phyloP scores from a whole-genome alignment of 2,329 filamentous ascomycete genomes.

The Anisogramma anomala region DNA sequence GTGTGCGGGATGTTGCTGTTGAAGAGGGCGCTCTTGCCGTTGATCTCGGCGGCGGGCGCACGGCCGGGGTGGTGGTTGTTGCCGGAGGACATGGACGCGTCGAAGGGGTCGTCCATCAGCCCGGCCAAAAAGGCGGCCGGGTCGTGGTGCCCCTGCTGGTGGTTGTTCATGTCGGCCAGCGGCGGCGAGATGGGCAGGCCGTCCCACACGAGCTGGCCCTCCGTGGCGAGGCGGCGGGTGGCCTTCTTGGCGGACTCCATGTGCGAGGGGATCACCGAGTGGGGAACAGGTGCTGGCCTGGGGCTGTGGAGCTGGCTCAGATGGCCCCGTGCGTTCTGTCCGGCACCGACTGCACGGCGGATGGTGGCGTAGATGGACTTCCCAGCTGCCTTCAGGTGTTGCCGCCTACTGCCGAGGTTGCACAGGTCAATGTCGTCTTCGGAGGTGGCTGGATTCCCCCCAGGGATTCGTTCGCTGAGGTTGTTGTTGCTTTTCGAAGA shows the following conservation, averaged over 20 bases:
- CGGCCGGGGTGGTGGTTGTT: constrained; percentile 3
- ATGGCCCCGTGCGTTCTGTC: constrained; percentile 5
- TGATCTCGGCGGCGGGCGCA: constrained; percentile 8
- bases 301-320: neutral
- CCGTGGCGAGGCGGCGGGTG: constrained; percentile 3
- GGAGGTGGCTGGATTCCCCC: constrained; percentile 4
- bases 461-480: neutral
- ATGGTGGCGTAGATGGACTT: constrained; percentile 22
- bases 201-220: constrained; percentile 6
- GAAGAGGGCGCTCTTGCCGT: constrained; percentile 2
- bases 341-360: constrained; percentile 19
- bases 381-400: constrained; percentile 15
- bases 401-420: constrained; percentile 13
- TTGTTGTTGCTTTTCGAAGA: neutral
- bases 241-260: constrained; percentile 8
- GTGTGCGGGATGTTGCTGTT: constrained; percentile 22
- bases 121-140: constrained; percentile 17
- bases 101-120: constrained; percentile 21
- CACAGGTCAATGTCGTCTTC: constrained; percentile 7
- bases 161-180: constrained; percentile 6
- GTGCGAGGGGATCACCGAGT: constrained; percentile 14
- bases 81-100: constrained; percentile 6
- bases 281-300: constrained; percentile 6
- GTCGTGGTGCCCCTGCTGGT: constrained; percentile 4
- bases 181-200: constrained; percentile 14